Evolutionary conservation across 805 yeast species (phyloP).

Genomic region (Cyberlindnera americana): DNA sequence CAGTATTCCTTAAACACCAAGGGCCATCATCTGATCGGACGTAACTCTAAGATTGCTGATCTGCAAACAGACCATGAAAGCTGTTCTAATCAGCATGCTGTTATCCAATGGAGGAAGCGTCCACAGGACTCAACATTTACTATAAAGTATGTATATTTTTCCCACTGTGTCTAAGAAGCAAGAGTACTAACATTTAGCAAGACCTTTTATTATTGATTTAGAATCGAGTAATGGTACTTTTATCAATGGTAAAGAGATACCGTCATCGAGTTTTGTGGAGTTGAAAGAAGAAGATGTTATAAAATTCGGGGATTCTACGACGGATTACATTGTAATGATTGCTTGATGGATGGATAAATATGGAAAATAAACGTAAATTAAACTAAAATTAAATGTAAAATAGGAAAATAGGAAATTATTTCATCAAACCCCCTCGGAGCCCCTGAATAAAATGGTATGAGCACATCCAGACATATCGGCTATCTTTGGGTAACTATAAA

Average conservation of each 20-base stretch:
- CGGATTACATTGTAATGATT: conserved; percentile 29
- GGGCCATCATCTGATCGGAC: conserved; percentile 34
- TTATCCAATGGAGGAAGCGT: conserved; percentile 38
- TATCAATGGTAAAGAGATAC: conserved; percentile 38
- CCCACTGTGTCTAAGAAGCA: conserved; percentile 2
- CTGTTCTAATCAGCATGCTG: conserved; percentile 48
- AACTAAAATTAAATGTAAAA: no score
- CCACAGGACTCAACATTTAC: conserved; percentile 2
- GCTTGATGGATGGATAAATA: background rate
- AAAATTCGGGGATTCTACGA: conserved; percentile 34
- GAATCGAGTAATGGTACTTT: conserved; percentile 46
- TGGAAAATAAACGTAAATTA: no score
- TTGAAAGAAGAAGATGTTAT: conserved; percentile 39
- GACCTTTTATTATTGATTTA: conserved; percentile 42
- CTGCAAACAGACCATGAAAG: conserved; percentile 33
- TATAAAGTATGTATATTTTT: conserved; percentile 6
- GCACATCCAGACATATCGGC: no score
- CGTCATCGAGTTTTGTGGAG: conserved; percentile 40
- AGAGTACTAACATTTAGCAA: background rate
- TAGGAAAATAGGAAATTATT: no score
- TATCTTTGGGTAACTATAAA: no score
- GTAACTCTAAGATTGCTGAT: conserved; percentile 35
- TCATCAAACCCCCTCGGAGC: no score
- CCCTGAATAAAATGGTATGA: no score
- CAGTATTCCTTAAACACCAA: conserved; percentile 27